Base-by-base conservation (phyloP, 139 green algal genomes). In the Dunaliella primolecta region DNA sequence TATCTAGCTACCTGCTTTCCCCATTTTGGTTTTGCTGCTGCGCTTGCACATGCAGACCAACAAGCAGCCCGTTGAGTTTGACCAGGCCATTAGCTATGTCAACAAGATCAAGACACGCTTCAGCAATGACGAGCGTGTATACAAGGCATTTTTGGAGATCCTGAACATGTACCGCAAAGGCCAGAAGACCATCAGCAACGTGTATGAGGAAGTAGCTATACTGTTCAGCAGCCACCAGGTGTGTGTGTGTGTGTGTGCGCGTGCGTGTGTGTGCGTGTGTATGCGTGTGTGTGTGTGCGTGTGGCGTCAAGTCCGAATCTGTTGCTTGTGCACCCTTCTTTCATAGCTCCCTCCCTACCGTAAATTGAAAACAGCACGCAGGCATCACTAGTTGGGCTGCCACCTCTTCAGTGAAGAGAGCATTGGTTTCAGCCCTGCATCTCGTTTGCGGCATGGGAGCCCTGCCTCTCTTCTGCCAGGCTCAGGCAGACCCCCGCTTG, bases 141-240 rank as follows among this genome's bases (percentile, higher is more conserved):
- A 99, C 95, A 99, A 99, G 89, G 93, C 94, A 0, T 99, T 99
- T 88, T 85, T 99, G 87, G 97, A 99, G 90, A 99, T 99, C 80
- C 91, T 99, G 29, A 99, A 99, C 93, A 96, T 98, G 94, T 99
- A 99, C 86, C 91, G 97, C 55, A 99, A 99, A 91, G 97, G 95
- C 27, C 93, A 96, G 90, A 99, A 99, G 91, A 97, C 90, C 32
- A 99, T 99, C 87, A 91, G 82, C 30, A 90, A 96, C 36, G 97
- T 99, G 33, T 99, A 99, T 79, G 91, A 97, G 29, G 97, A 99
- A 93, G 95, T 96, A 35, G 3, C 83, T 2, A 3, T 25, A 1
- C 75, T 80, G 81, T 32, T 77, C n/a, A 75, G 55, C 46, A 64
- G 46, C 46, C 46, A 64, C 46, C 46, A 76, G 38, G 29, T 72